Conservation (phyloP, 768 basidiomycete species). For the Boletus insuetus region DNA sequence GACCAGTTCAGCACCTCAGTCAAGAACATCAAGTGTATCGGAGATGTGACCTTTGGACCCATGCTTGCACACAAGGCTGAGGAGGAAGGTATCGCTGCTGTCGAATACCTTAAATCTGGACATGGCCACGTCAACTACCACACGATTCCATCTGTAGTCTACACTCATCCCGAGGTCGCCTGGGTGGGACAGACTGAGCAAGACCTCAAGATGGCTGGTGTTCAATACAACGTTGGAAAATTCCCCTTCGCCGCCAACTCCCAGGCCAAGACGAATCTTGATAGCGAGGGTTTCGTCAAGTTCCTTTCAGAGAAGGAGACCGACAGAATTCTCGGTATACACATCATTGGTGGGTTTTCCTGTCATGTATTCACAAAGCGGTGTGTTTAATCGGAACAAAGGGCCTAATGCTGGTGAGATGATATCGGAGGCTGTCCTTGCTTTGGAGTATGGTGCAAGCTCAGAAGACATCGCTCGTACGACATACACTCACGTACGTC, state of each 20-base stretch:
- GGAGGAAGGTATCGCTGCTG: slow-evolving; percentile 97
- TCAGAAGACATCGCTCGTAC: slow-evolving; percentile 93
- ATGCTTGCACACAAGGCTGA: slow-evolving; percentile 99
- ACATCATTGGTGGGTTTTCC: slow-evolving; percentile 72
- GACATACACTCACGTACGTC: slow-evolving; percentile 84
- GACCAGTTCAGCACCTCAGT: slow-evolving; percentile 86
- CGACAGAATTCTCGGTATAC: slow-evolving; percentile 87
- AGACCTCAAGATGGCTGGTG: slow-evolving; percentile 82
- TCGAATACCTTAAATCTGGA: slow-evolving; percentile 85
- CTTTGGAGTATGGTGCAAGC: slow-evolving; percentile 93
- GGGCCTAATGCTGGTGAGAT: slow-evolving; percentile 96
- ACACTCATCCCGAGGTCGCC: slow-evolving; percentile 62
- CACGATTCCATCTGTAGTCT: slow-evolving; percentile 92
- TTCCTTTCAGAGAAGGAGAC: slow-evolving; percentile 94
- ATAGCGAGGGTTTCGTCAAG: slow-evolving; percentile 93
- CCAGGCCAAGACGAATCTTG: slow-evolving; percentile 92
- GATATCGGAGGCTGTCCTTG: slow-evolving; percentile 87
- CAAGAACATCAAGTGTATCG: slow-evolving; percentile 91
- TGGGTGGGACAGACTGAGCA: slow-evolving; percentile 98
- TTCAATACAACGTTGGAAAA: slow-evolving; percentile 89
- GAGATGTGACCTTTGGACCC: slow-evolving; percentile 97
- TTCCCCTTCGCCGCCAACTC: slow-evolving; percentile 97
- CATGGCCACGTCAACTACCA: slow-evolving; percentile 98
- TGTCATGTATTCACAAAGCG: neutral
- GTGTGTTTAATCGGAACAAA: slow-evolving; percentile 10